A percentile compares a stretch with the other conserved stretches of the same genome.
These are phyloP conservation scores for Albophoma yamanashiensis DNA, from an alignment of 2,329 filamentous ascomycete species.

Conservation along the genomic window DNA sequence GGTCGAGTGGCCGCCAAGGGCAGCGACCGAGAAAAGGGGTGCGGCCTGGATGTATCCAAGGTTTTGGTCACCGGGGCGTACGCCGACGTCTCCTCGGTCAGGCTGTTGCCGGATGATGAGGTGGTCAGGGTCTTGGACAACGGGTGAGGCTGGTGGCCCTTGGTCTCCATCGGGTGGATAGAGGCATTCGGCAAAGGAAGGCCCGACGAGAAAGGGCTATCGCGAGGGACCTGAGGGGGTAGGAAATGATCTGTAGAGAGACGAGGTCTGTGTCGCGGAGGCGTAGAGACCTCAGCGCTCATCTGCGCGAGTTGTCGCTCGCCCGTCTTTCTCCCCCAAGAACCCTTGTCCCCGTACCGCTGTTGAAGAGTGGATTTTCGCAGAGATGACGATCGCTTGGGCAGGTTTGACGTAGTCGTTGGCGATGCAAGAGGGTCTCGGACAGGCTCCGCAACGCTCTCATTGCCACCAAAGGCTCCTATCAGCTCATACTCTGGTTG, in stretches of 20 bases:
- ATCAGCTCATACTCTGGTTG: slow-evolving; percentile 43
- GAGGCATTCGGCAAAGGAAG: slow-evolving; percentile 41
- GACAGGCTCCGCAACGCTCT: slow-evolving; percentile 9
- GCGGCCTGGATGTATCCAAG: slow-evolving; percentile 16
- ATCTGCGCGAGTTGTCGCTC: slow-evolving; percentile 43
- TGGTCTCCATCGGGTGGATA: slow-evolving; percentile 35
- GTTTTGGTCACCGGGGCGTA: slow-evolving; percentile 18
- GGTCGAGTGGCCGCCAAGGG: slow-evolving; percentile 28
- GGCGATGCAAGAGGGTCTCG: slow-evolving; percentile 33
- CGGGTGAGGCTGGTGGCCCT: slow-evolving; percentile 58
- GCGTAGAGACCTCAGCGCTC: slow-evolving; percentile 42
- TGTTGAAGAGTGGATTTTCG: slow-evolving; percentile 84
- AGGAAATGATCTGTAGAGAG: slow-evolving; percentile 73
- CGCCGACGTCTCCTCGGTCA: slow-evolving; percentile 53
- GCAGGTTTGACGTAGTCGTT: slow-evolving; percentile 41
- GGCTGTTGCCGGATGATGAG: slow-evolving; percentile 72
- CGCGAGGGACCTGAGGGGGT: slow-evolving; percentile 47
- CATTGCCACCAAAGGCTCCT: slow-evolving; percentile 14
- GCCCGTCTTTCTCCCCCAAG: slow-evolving; percentile 48
- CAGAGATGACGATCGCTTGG: slow-evolving; percentile 64
- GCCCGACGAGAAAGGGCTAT: slow-evolving; percentile 52
- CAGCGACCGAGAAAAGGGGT: slow-evolving; percentile 26
- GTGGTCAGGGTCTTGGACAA: slow-evolving; percentile 79
- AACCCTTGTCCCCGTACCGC: slow-evolving; percentile 59
- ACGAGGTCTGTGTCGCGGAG: slow-evolving; percentile 55